A percentile compares a stretch with the other conserved stretches of the same genome.
phyloP scores from a whole-genome alignment of 1,139 yeast genomes.

The Taphrina populina region DNA sequence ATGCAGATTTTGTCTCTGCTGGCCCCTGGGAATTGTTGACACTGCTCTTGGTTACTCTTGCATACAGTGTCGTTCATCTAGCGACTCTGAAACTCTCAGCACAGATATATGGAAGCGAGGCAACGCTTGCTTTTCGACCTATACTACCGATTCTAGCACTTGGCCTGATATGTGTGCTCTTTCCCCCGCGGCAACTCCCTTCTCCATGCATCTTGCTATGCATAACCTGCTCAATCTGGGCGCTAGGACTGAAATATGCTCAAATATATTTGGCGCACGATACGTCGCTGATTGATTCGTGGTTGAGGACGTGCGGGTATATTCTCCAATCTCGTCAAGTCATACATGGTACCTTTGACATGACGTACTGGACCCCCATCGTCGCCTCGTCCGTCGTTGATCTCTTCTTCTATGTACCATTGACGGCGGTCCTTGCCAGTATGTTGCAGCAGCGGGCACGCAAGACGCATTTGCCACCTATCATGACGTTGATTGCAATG shows the following conservation, averaged over 20 bases:
- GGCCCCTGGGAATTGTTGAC: constrained; percentile 1
- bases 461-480: constrained; percentile 7
- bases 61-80: background rate
- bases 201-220: background rate
- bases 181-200: background rate
- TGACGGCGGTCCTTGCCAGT: constrained; percentile 4
- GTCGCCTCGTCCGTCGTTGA: constrained; percentile 3
- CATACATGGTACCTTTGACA: no score
- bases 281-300: background rate
- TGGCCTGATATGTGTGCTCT: background rate
- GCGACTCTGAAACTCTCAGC: constrained; percentile 2
- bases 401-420: background rate
- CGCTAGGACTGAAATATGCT: background rate
- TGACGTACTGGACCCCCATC: constrained; percentile 3
- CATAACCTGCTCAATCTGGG: background rate
- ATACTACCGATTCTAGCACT: background rate
- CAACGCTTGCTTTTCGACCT: constrained; percentile 1
- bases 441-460: constrained; percentile 8
- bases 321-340: background rate
- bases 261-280: background rate
- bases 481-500: background rate
- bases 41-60: background rate
- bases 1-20: constrained; percentile 2
- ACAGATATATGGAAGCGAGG: constrained; percentile 3
- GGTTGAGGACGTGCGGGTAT: background rate